phyloP scores from a whole-genome alignment of 176 grass and related monocot species.

The Themeda triandra region DNA sequence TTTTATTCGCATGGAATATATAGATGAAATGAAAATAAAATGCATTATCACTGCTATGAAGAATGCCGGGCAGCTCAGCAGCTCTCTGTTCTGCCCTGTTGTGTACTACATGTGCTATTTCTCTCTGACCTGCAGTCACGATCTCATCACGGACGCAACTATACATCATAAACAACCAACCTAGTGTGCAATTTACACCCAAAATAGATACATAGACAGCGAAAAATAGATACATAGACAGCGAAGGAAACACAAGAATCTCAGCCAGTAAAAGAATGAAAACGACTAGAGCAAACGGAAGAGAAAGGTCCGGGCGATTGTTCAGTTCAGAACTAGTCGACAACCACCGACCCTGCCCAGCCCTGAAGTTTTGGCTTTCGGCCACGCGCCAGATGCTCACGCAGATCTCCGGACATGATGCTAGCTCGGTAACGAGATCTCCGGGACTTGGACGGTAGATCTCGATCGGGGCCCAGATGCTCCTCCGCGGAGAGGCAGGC shows the following conservation, averaged over 20 bases:
- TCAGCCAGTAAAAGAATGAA: constrained; percentile 12
- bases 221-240: constrained; percentile 3
- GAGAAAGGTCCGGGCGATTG: constrained; percentile 12
- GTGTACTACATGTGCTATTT: background rate
- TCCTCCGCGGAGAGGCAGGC: background rate
- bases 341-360: background rate
- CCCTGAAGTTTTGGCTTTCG: constrained; percentile 57
- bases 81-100: background rate
- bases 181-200: background rate
- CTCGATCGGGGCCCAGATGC: background rate
- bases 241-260: constrained; percentile 21
- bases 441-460: constrained; percentile 16
- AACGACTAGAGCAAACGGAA: constrained; percentile 41
- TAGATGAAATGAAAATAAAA: background rate
- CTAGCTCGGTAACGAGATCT: constrained; percentile 34
- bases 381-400: constrained; percentile 33
- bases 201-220: no score
- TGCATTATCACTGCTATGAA: background rate
- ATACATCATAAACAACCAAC: background rate
- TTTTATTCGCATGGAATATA: background rate
- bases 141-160: background rate
- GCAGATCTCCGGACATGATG: constrained; percentile 55
- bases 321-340: constrained; percentile 14
- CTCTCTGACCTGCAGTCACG: constrained; percentile 12
- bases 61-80: background rate